Evolutionary conservation across 352 stramenopile genomes (phyloP), one percentile per base, ranked within the genome.

Genomic region (Pythium guiyangense): DNA sequence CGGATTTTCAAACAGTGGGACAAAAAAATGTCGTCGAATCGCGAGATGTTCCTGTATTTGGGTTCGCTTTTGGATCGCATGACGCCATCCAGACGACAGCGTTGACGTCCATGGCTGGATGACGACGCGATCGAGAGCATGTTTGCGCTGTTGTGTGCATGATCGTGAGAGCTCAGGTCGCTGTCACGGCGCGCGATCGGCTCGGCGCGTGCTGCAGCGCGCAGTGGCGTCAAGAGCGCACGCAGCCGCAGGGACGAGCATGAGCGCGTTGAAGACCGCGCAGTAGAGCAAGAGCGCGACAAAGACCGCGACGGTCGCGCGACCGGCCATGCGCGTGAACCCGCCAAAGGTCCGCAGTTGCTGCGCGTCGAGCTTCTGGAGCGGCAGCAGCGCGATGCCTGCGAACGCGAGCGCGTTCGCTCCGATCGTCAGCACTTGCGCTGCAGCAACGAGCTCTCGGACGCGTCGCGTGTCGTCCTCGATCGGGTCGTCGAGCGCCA

Each of bases 281-380:
- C 71, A 81, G 49, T 81, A 81, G 43, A 57, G 57, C 53, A 81
- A 62, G 5, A 70, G 73, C 25, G 51, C 62, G n/a, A 76, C 45
- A 34, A 86, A 83, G 2, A 63, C 69, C 6, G 56, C 49, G 2
- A 69, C 54, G 2, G 71, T 77, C 51, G 70, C 64, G 0, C 63
- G 48, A 17, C 75, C 55, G 10, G 77, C 77, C 25, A 52, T 60
- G 27, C 70, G 58, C 12, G 76, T 87, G 64, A 85, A 90, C 14
- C 71, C 71, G 11, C 71, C 71, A 29, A 73, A 81, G 6, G 57
- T 61, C 4, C 67, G 71, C 31, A 66, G 46, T 29, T 78, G 71
- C 55, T 81, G 71, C 1, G 71, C 71, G 47, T 81, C 71, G 3
- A 81, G 60, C 35, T 81, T 81, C 54, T 81, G 71, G 9, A 60